These are phyloP conservation scores for Termitomyces sp. DNA, from an alignment of 768 basidiomycete species.

Conservation along the genomic window DNA sequence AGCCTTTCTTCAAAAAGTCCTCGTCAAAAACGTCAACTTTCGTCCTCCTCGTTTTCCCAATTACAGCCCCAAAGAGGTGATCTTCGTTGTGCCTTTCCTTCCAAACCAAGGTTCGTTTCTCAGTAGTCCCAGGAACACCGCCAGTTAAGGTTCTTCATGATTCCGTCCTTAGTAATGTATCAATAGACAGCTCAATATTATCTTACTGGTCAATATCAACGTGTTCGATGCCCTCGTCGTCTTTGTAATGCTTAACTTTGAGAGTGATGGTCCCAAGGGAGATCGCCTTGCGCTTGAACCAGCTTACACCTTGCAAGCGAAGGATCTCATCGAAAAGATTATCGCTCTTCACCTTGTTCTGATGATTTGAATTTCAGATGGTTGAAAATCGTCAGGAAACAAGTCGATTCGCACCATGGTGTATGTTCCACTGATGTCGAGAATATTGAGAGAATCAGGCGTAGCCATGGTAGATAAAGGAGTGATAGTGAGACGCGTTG, in stretches of 20 bases:
- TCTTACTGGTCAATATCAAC: constrained; percentile 56
- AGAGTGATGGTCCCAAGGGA: constrained; percentile 52
- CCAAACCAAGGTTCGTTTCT: constrained; percentile 57
- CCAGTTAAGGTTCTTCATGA: constrained; percentile 41
- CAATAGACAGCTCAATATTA: background rate
- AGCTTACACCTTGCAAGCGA: constrained; percentile 63
- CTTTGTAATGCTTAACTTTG: constrained; percentile 57
- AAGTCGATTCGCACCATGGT: constrained; percentile 39
- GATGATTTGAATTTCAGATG: background rate
- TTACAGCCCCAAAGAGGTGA: constrained; percentile 54
- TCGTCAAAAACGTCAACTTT: constrained; percentile 41
- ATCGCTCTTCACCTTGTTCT: constrained; percentile 72
- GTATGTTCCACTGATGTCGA: constrained; percentile 58
- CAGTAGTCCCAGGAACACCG: constrained; percentile 51
- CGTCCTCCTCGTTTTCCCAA: constrained; percentile 48
- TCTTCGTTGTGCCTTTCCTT: constrained; percentile 47
- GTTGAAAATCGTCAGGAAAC: background rate
- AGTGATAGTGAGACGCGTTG: background rate
- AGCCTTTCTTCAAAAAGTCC: constrained; percentile 34
- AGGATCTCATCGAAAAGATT: constrained; percentile 54
- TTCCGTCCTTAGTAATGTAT: background rate
- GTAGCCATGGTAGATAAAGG: constrained; percentile 48
- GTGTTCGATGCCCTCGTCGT: constrained; percentile 53
- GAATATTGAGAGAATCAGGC: constrained; percentile 52
- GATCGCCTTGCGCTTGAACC: constrained; percentile 67